Conservation (phyloP, 306 rosid genomes). For the Quercus cerris region DNA sequence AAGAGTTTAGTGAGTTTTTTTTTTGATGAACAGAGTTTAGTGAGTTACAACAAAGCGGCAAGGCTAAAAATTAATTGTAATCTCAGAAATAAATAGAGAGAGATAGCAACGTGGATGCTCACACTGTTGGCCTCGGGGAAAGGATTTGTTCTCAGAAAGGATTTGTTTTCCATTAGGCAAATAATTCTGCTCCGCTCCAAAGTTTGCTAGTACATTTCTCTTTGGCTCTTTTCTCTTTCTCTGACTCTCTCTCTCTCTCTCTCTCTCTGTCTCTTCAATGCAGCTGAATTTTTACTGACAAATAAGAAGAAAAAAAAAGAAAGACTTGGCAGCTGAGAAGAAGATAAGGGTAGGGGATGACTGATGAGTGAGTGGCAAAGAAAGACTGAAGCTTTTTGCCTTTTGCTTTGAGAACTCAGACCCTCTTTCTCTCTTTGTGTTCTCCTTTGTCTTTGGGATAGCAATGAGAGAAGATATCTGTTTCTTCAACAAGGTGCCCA, state of each 20-base stretch:
- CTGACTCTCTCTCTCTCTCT: background rate
- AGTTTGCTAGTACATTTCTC: conserved; percentile 13
- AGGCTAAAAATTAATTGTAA: no score
- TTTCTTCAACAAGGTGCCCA: conserved; percentile 69
- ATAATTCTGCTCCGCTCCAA: conserved; percentile 18
- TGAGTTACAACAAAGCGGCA: no score
- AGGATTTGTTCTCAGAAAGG: conserved; percentile 7
- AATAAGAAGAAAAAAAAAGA: background rate
- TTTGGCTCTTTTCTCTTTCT: background rate
- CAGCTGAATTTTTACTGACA: no score
- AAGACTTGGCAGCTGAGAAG: background rate
- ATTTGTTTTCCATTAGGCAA: conserved; percentile 18
- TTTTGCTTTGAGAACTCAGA: background rate
- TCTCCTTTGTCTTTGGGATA: conserved; percentile 12
- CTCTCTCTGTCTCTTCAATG: background rate
- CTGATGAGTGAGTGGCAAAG: background rate
- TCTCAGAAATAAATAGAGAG: no score
- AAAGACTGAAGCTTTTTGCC: conserved; percentile 4
- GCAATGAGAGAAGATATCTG: conserved; percentile 67
- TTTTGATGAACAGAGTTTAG: no score
- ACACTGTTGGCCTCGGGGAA: conserved; percentile 14
- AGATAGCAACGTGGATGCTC: background rate
- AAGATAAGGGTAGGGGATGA: conserved; percentile 2
- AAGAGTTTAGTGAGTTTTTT: no score
- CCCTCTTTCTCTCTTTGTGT: background rate